These are phyloP conservation scores for Coemansia erecta DNA, from an alignment of 192 early-diverging fungal genomes.

Conservation along the genomic window DNA sequence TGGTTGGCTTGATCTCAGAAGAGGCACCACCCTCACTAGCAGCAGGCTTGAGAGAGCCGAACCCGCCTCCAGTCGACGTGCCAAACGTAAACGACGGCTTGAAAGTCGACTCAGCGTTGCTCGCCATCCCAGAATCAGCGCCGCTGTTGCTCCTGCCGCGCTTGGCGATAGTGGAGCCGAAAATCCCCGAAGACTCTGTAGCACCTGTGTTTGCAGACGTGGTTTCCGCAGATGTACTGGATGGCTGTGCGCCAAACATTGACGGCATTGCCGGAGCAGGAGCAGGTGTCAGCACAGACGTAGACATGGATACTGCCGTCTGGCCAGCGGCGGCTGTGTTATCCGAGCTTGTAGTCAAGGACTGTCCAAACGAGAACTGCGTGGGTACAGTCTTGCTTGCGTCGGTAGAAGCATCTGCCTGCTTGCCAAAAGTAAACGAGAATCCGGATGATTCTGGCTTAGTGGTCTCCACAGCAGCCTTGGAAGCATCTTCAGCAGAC, in stretches of 20 bases:
- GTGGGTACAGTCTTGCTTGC: slow-evolving; percentile 4
- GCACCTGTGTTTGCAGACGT: background rate
- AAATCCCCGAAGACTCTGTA: background rate
- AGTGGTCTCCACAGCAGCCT: background rate
- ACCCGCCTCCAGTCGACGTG: background rate
- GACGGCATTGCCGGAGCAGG: background rate
- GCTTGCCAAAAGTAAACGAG: slow-evolving; percentile 27
- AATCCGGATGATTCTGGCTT: slow-evolving; percentile 13
- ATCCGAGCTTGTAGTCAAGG: background rate
- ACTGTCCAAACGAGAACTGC: slow-evolving; percentile 4
- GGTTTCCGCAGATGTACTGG: background rate
- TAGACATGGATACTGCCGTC: background rate
- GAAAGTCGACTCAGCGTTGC: background rate
- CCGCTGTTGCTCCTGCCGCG: background rate
- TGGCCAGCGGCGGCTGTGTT: too few relatives aligned
- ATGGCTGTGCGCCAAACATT: too few relatives aligned
- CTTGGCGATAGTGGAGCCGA: background rate
- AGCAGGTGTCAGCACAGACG: background rate
- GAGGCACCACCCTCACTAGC: background rate
- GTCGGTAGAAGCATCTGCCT: slow-evolving; percentile 7
- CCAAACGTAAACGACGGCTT: slow-evolving; percentile 8
- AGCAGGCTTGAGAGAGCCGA: background rate
- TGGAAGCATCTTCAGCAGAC: background rate
- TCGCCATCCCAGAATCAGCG: background rate
- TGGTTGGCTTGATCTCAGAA: background rate